Evolutionary conservation across 1,139 yeast genomes (phyloP).

Genomic region (Meyerozyma guilliermondii): DNA sequence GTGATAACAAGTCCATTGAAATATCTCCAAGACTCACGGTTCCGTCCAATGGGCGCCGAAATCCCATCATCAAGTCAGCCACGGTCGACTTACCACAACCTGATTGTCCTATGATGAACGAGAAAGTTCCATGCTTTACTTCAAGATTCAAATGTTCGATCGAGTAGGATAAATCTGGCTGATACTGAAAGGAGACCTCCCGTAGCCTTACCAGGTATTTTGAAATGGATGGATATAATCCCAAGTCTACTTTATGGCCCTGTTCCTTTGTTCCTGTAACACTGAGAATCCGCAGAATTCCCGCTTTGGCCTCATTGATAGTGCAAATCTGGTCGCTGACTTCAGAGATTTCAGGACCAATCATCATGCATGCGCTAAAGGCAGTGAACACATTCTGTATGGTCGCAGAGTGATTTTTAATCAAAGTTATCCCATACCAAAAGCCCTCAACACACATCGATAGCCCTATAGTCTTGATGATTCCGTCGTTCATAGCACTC

Average conservation of each 20-base stretch:
- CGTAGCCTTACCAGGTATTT: constrained; percentile 46
- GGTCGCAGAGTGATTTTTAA: constrained; percentile 41
- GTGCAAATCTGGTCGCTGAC: constrained; percentile 50
- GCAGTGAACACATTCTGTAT: constrained; percentile 73
- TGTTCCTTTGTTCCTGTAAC: constrained; percentile 8
- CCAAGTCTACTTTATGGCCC: neutral
- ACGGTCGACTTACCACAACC: constrained; percentile 93
- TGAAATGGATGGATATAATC: constrained; percentile 25
- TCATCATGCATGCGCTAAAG: constrained; percentile 71
- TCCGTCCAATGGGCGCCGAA: constrained; percentile 38
- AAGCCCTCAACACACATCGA: constrained; percentile 87
- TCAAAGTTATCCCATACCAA: constrained; percentile 78
- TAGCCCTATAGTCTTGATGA: constrained; percentile 53
- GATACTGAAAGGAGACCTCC: constrained; percentile 58
- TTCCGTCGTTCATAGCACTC: constrained; percentile 53
- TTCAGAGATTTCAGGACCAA: constrained; percentile 55
- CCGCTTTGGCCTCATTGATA: constrained; percentile 61
- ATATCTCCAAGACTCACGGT: constrained; percentile 39
- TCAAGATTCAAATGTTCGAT: constrained; percentile 41
- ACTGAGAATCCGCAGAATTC: constrained; percentile 37
- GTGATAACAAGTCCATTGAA: constrained; percentile 45
- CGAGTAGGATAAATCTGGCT: constrained; percentile 45
- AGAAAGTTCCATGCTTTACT: constrained; percentile 42
- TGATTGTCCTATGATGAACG: constrained; percentile 75
- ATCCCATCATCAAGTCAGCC: constrained; percentile 53